Evolutionary conservation across 2,329 filamentous ascomycete species (phyloP), one percentile per base, ranked within the genome.

Genomic region (Clathrospora elynae): DNA sequence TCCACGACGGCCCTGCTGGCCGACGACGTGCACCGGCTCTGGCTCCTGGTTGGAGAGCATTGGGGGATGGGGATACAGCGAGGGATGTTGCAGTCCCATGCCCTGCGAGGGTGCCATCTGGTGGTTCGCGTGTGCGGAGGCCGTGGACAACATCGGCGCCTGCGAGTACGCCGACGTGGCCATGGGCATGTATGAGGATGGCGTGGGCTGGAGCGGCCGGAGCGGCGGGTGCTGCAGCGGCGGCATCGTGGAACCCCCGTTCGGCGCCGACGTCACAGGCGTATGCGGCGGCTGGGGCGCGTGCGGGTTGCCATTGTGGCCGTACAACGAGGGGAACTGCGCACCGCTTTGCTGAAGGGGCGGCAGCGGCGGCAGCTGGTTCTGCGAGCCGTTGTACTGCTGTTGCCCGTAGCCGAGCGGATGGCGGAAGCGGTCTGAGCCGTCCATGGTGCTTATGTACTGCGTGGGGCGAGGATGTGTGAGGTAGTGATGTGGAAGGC

Each of bases 1-100:
- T 34, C 92, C 92, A 56, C 92, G 83, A 53, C 92, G 85, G 46
- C 92, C 92, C 74, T 97, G 92, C 17, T 91, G 95, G 39, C 92
- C 92, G 40, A 97, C 92, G 34, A 96, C 92, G 66, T 96, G 92
- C 20, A 90, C 93, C 11, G 88, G 88, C 61, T 85, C 83, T 9
- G 71, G 68, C 57, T 77, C 74, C 52, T 69, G 66, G 57, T 70
- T 70, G 22, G 67, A 53, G 19, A 70, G 61, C 26, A 71, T 62
- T 14, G 67, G 66, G 37, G 64, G 57, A 42, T 66, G 66, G 32
- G 61, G 57, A 49, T 67, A 68, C 38, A 72, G 57, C 59, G 74
- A 58, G 54, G 72, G 50, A 55, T 68, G 52, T 46, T 56, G 50
- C 55, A 71, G 36, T 24, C 62, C 63, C 36, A 75, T 60, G 32